phyloP scores from a whole-genome alignment of 2,329 filamentous ascomycete species.

The Epichloe uncinata region DNA sequence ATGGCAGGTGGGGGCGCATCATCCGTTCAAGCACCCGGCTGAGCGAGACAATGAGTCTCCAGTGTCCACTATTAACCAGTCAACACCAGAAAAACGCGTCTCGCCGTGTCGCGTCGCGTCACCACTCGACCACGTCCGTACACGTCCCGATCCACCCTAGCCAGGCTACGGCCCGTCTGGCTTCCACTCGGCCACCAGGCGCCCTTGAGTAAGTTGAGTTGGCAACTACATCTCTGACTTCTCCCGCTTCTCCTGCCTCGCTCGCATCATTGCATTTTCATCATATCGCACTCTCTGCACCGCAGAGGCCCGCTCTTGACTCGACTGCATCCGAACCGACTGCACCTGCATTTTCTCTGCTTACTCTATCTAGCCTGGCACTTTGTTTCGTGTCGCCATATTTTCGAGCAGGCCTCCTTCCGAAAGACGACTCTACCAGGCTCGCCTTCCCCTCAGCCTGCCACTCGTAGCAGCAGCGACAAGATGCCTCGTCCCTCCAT shows the following conservation, averaged over 20 bases:
- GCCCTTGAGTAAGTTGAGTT: neutral
- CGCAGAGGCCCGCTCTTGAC: neutral
- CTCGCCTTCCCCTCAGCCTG: neutral
- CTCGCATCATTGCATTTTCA: neutral
- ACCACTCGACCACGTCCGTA: neutral
- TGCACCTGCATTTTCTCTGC: neutral
- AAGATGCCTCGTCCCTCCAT: slow-evolving; percentile 5
- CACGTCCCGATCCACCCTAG: neutral
- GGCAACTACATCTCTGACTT: slow-evolving; percentile 1
- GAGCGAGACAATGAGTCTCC: too few relatives aligned
- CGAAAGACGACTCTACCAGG: neutral
- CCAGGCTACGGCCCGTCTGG: too few relatives aligned
- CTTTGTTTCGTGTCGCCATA: neutral
- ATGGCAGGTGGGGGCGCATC: too few relatives aligned
- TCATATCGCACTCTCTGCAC: neutral
- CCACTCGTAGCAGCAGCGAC: neutral
- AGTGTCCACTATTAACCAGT: too few relatives aligned
- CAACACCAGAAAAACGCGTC: neutral
- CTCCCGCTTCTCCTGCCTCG: slow-evolving; percentile 1
- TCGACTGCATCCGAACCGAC: neutral
- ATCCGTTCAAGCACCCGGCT: too few relatives aligned
- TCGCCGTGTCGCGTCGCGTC: neutral
- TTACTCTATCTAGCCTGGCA: neutral
- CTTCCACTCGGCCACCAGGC: slow-evolving; percentile 1
- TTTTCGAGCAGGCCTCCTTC: neutral